Base-by-base conservation (phyloP, 148 eudicot species). In the Dianthus caryophyllus region DNA sequence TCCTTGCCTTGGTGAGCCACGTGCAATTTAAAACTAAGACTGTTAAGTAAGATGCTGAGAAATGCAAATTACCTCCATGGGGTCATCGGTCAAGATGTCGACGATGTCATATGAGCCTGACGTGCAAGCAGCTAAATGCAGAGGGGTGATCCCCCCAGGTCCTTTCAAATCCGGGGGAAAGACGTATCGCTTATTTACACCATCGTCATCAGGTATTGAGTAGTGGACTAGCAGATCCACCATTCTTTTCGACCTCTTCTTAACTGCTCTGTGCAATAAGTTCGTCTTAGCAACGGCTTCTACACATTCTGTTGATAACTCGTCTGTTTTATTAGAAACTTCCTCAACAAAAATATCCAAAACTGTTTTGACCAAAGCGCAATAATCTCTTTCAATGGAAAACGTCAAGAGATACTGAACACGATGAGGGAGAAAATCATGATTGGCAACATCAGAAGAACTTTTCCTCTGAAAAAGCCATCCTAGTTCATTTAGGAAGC, bases 131-230 rank as follows among this genome's bases (percentile, higher is more conserved):
- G 88, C 96, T 80, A 87, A 79, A 80, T 90, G 96, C 46, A 90
- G 76, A 59, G 96, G 93, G 33, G 93, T 90, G 77, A 90, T 64
- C 51, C 93, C 96, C 60, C 88, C 96, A 61, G 93, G 93, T 67
- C 93, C 96, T 65, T 41, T 78, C 60, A 79, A 72, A 69, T 83
- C 79, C 47, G 96, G 96, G 11, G 77, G 80, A 66, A 90, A 90
- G 21, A 90, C 74, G 65, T 78, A 85, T 27, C 61, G 77, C 73
- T 61, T 74, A 16, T 81, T 77, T 1, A 66, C 61, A 68, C 66
- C 78, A 67, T 65, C 59, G 26, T 64, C 47, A 44, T 61, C 74
- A 25, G 49, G 44, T 54, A 81, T 60, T 24, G 81, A 75, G 68
- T 90, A 90, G 68, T 81, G 77, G 64, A 90, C 58, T 53, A 90